These are phyloP conservation scores for Paratinospora sagittata DNA, from an alignment of 164 flowering plant genomes.

Conservation along the genomic window DNA sequence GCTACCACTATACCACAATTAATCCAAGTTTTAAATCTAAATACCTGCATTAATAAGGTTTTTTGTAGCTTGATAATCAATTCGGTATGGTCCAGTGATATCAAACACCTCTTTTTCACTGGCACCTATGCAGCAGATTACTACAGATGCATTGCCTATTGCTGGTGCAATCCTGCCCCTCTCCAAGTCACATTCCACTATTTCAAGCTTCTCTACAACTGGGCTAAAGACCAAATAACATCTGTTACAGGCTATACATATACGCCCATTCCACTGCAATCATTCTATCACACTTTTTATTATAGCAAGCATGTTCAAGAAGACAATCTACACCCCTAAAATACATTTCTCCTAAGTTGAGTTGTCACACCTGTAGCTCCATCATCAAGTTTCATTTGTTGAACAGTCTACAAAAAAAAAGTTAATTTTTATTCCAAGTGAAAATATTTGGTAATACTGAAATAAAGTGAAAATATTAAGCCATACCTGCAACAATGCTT, in stretches of 20 bases:
- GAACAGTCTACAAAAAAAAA: slow-evolving; percentile 51
- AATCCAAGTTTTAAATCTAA: neutral
- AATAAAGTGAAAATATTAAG: slow-evolving; percentile 2
- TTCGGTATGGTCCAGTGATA: slow-evolving; percentile 86
- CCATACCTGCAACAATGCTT: slow-evolving; percentile 55
- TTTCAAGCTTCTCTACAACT: slow-evolving; percentile 93
- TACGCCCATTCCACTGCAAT: neutral
- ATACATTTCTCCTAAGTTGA: slow-evolving; percentile 41
- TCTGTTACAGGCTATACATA: slow-evolving; percentile 34
- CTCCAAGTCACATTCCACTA: slow-evolving; percentile 94
- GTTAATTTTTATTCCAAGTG: neutral
- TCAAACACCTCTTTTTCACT: slow-evolving; percentile 94
- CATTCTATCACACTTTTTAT: neutral
- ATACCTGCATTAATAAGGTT: slow-evolving; percentile 89
- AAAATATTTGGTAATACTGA: neutral
- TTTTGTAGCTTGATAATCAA: slow-evolving; percentile 82
- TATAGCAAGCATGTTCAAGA: slow-evolving; percentile 3
- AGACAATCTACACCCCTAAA: neutral
- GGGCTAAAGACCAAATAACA: slow-evolving; percentile 75
- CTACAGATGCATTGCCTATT: slow-evolving; percentile 67
- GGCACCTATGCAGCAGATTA: slow-evolving; percentile 96
- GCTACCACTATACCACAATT: slow-evolving; percentile 2
- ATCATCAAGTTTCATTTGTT: slow-evolving; percentile 54
- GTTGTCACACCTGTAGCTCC: slow-evolving; percentile 27
- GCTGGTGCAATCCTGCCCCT: slow-evolving; percentile 53